Base-by-base conservation (phyloP, 2,329 filamentous ascomycete species). In the Aspergillus fischeri region DNA sequence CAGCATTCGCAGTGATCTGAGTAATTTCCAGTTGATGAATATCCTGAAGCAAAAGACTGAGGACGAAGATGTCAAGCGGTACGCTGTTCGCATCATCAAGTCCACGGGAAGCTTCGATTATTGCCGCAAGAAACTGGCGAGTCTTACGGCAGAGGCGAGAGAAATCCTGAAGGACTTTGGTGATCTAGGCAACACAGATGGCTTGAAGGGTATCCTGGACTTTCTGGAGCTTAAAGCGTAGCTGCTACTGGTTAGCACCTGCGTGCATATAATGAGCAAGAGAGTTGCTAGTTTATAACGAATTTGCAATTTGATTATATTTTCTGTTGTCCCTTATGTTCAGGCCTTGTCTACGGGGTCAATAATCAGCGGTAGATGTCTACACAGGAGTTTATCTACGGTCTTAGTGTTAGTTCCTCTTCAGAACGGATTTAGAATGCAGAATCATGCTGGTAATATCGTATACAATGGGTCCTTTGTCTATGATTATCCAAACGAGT, bases 71-170 rank as follows among this genome's bases (percentile, higher is more conserved):
- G 88, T 97, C 53, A 97, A 96, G 80, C 79, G 84, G 60, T 96
- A 95, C 71, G 92, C 93, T 3, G 87, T 96, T 14, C 80, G 80
- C 44, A 94, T 94, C 71, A 93, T 97, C 89, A 86, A 95, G 72
- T 79, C 82, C 59, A 93, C 88, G 2, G 91, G 91, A 38, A 94
- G 88, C 70, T 96, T 97, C 70, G 86, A 87, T 52, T 96, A 97
- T 71, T 55, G 52, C 42, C 44, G 49, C 1, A 41, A 47, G 49
- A 53, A 55, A 10, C 45, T 57, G 44, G 44, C 21, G 27, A 27
- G 25, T 3, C 42, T 55, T 14, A 55, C 48, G 4, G 38, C 54
- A 20, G 9, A 35, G 49, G 54, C 54, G 2, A 55, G 54, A 41
- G 41, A 20, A n/a, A 52, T 52, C 21, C 10, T 52, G n/a, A 44